These are phyloP conservation scores for Daldinia loculata DNA, from an alignment of 495 filamentous ascomycete species.

Conservation along the genomic window DNA sequence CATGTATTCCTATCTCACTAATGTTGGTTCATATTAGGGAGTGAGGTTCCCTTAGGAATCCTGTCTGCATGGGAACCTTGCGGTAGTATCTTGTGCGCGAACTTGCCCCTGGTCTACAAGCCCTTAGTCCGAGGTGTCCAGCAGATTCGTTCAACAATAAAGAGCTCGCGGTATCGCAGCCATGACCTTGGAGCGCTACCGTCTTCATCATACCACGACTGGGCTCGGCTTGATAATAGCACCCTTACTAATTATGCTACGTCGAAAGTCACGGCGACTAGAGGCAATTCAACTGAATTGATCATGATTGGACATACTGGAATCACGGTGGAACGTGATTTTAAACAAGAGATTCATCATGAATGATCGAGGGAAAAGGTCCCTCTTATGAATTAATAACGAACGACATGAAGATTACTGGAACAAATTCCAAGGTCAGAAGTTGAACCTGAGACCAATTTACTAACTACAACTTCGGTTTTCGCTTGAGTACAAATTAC, in stretches of 20 bases:
- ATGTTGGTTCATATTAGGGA: conserved; percentile 40
- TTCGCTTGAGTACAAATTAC: not conserved
- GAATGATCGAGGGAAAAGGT: not conserved
- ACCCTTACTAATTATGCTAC: conserved; percentile 11
- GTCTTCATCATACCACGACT: conserved; percentile 23
- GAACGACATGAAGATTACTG: no score
- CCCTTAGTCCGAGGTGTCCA: conserved; percentile 16
- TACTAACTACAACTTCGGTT: no score
- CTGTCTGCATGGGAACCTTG: conserved; percentile 56
- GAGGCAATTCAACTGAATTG: conserved; percentile 28
- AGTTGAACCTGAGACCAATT: no score
- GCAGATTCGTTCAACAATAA: conserved; percentile 32
- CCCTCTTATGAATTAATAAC: no score
- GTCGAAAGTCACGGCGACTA: conserved; percentile 23
- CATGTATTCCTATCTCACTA: not conserved
- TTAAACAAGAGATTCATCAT: conserved; percentile 30
- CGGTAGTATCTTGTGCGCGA: conserved; percentile 56
- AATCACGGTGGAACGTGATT: conserved; percentile 30
- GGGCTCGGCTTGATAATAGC: conserved; percentile 22
- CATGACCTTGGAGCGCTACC: conserved; percentile 10
- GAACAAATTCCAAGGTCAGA: no score
- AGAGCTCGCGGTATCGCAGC: conserved; percentile 10
- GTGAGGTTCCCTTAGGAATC: conserved; percentile 52
- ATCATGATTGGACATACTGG: conserved; percentile 6
- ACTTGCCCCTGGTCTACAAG: conserved; percentile 51